Evolutionary conservation across 2,329 filamentous ascomycete genomes (phyloP).

Genomic region (Aspergillus costaricaensis): DNA sequence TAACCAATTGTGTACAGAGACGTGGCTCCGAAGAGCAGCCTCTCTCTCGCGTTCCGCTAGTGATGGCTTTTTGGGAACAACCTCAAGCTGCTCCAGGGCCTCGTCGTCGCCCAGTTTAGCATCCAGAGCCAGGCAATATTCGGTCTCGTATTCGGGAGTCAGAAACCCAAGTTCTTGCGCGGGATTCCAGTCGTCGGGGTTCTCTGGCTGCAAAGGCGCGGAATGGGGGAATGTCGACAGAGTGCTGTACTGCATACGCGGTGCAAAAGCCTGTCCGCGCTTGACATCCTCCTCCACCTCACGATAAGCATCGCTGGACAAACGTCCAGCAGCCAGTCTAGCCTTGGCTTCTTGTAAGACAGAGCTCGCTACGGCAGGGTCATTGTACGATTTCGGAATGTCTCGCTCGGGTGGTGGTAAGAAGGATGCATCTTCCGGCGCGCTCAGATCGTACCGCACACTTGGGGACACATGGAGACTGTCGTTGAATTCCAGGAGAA

Average conservation of each 20-base stretch:
- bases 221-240: conserved; percentile 38
- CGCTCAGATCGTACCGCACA: conserved; percentile 71
- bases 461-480: conserved; percentile 73
- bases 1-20: conserved; percentile 95
- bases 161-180: conserved; percentile 46
- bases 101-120: conserved; percentile 43
- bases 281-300: conserved; percentile 43
- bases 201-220: conserved; percentile 16
- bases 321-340: conserved; percentile 39
- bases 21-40: conserved; percentile 71
- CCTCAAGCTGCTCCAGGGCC: conserved; percentile 56
- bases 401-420: conserved; percentile 50
- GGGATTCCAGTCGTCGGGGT: conserved; percentile 23
- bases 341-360: conserved; percentile 43
- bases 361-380: conserved; percentile 35
- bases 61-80: conserved; percentile 36
- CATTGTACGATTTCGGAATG: conserved; percentile 35
- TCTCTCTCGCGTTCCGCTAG: conserved; percentile 58
- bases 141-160: conserved; percentile 46
- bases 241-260: conserved; percentile 35
- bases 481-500: conserved; percentile 87
- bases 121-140: conserved; percentile 46
- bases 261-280: conserved; percentile 42
- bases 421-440: conserved; percentile 46
- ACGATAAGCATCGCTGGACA: conserved; percentile 39